Evolutionary conservation across 257 asterid genomes (phyloP).

Genomic region (Voacanga thouarsii): DNA sequence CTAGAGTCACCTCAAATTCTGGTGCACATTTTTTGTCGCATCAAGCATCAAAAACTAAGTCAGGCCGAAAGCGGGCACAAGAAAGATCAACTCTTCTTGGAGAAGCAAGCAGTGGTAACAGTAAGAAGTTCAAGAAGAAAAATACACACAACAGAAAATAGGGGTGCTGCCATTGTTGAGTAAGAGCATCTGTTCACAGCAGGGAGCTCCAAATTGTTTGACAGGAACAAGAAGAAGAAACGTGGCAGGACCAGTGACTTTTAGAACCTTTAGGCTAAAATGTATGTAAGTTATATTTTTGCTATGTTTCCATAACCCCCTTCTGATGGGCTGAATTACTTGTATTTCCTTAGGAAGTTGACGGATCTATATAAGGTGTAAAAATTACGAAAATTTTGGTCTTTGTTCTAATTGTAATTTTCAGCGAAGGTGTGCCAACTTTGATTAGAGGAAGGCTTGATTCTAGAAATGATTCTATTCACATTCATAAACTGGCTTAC

Average conservation of each 20-base stretch:
- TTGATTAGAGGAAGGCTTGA: not conserved
- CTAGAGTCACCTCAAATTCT: slow-evolving; percentile 38
- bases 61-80: slow-evolving; percentile 35
- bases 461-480: not conserved
- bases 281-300: not conserved
- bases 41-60: slow-evolving; percentile 43
- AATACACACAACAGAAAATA: slow-evolving; percentile 21
- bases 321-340: not conserved
- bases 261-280: not conserved
- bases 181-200: not conserved
- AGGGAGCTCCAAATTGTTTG: not conserved
- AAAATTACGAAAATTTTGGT: not conserved
- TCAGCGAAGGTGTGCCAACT: not conserved
- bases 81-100: slow-evolving; percentile 31
- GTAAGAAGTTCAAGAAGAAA: slow-evolving; percentile 31
- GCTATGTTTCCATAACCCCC: not conserved
- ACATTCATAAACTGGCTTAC: not conserved
- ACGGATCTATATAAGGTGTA: not conserved
- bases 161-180: slow-evolving; percentile 6
- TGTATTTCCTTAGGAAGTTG: not conserved
- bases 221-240: slow-evolving; percentile 3
- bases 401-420: not conserved
- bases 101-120: slow-evolving; percentile 18
- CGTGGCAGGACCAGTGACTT: not conserved
- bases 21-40: slow-evolving; percentile 68